Conservation (phyloP, 805 yeast species). For the Wickerhamomyces bisporus region DNA sequence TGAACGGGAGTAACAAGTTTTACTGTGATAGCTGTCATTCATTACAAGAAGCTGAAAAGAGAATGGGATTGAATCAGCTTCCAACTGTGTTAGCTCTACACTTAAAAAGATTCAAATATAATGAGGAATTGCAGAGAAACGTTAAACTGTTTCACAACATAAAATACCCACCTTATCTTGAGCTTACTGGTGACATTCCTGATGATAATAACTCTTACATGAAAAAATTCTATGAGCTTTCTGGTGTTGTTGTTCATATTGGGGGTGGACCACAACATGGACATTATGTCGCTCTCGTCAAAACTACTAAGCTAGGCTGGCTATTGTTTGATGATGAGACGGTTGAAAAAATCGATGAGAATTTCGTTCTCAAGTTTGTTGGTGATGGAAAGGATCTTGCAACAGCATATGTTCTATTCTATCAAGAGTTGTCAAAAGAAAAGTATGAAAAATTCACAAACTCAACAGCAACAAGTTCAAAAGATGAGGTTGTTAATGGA, state of each 20-base stretch:
- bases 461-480: background rate
- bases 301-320: constrained; percentile 80
- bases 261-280: constrained; percentile 99
- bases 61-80: constrained; percentile 70
- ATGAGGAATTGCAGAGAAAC: constrained; percentile 74
- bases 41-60: constrained; percentile 88
- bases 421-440: constrained; percentile 51
- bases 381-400: constrained; percentile 88
- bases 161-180: constrained; percentile 67
- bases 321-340: constrained; percentile 91
- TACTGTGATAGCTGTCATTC: constrained; percentile 89
- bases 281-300: constrained; percentile 85
- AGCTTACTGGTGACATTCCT: constrained; percentile 50
- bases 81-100: constrained; percentile 82
- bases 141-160: constrained; percentile 85
- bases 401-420: constrained; percentile 86
- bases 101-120: constrained; percentile 87
- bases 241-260: constrained; percentile 85
- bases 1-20: constrained; percentile 84
- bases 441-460: constrained; percentile 18
- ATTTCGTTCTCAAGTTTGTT: constrained; percentile 76
- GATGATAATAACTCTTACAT: constrained; percentile 38
- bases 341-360: constrained; percentile 81
- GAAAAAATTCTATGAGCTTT: constrained; percentile 69
- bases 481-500: constrained; percentile 1